These are phyloP conservation scores for Agapanthus africanus DNA, from an alignment of 106 monocot genomes.

Conservation along the genomic window DNA sequence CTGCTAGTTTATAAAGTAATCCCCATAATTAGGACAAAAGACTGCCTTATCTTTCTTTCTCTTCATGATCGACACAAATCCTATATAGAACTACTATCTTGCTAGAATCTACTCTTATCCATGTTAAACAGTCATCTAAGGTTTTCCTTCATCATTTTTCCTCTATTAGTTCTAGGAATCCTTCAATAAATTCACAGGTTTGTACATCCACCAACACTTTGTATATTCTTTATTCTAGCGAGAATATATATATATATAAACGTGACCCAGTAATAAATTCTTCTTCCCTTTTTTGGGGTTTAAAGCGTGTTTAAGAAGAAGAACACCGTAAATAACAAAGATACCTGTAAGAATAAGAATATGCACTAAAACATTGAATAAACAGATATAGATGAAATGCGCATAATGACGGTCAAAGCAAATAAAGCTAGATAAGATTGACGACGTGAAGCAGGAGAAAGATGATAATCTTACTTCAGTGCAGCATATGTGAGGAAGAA, in stretches of 20 bases:
- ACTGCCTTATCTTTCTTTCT: neutral
- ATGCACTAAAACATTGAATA: neutral
- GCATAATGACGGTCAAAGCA: conserved; percentile 4
- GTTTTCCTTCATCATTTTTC: neutral
- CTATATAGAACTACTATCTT: neutral
- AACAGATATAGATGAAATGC: neutral
- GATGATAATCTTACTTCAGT: conserved; percentile 54
- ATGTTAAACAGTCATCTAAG: neutral
- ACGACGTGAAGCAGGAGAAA: conserved; percentile 1
- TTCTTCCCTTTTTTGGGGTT: too few species aligned
- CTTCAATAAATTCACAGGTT: neutral
- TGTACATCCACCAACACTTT: neutral
- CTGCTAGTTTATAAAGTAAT: too few species aligned
- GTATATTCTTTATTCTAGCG: too few species aligned
- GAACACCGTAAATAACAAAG: too few species aligned
- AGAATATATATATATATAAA: too few species aligned
- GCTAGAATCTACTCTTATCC: neutral
- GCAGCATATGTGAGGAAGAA: conserved; percentile 96
- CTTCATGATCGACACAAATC: neutral
- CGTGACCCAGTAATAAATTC: too few species aligned
- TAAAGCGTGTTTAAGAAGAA: too few species aligned
- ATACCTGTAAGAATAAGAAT: neutral
- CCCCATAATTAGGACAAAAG: neutral
- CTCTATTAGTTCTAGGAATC: neutral
- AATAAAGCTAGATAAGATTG: neutral